Evolutionary conservation across 805 yeast genomes (phyloP), one percentile per base, ranked within the genome.

Genomic region (Zygotorulaspora florentina): DNA sequence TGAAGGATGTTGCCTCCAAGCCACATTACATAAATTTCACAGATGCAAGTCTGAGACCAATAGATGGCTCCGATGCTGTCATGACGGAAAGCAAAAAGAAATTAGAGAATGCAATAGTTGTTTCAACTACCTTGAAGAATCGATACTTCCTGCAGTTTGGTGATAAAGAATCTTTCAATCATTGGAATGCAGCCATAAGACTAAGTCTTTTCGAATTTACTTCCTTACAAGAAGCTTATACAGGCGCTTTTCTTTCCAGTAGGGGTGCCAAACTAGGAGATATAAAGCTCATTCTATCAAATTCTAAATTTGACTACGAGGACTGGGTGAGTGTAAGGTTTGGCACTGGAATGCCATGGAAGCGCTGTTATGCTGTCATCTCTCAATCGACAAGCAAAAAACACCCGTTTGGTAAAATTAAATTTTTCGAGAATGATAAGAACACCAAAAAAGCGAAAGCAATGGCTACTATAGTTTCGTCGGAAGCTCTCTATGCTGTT

Each of bases 291-390:
- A 74, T 93, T 37, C 72, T 93, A 47, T 84, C 95, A 0, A 96
- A 86, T 53, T 83, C 93, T 15, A 83, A 91, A 59, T 86, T 81
- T 62, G 80, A 79, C 48, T 93, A 88, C 60, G 96, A 87, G 65
- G 96, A 90, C 58, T 91, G 96, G 97, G 89, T 85, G 35, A 78
- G 89, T 62, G 95, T 93, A 13, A 75, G 98, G 53, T 93, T 91
- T 65, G 98, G 99, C 15, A 79, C 93, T 8, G 99, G 99, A 18
- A 87, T 88, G 95, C 96, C 97, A 1, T 93, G 97, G 97, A 86
- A 83, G 61, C 76, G 95, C 48, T 91, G 96, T 61, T 93, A 79
- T 70, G 91, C 96, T 2, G 96, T 90, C 9, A 77, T 91, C 46
- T 86, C 85, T 54, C 90, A 90, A 54, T 70, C 89, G 56, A 53